Evolutionary conservation across 805 yeast species (phyloP), one percentile per base, ranked within the genome.

Genomic region (Debaryomyces castellii): DNA sequence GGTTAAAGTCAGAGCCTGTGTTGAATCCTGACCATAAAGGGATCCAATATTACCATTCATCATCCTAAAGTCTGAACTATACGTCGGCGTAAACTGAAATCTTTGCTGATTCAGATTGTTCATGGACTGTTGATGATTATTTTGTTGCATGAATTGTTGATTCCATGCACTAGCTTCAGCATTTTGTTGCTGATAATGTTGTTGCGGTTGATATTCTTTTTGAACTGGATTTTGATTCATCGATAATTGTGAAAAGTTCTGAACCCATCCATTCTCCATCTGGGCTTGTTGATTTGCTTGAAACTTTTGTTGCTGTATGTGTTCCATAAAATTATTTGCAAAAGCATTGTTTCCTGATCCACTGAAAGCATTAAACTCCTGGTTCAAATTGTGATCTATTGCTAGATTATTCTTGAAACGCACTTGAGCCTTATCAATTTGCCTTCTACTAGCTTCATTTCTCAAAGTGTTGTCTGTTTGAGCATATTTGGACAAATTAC

Each of bases 391-490:
- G 3, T 52, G 44, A 49, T 76, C 80, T 12, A 59, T 55, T 6
- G 39, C 51, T 3, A 58, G 54, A 8, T 52, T 53, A 14, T 43
- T 36, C 17, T 59, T 52, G 42, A 57, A 59, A 37, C 43, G 53
- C 28, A 24, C 45, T 18, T 17, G 48, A 23, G 43, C 46, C 10
- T 43, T 40, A 11, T 22, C 41, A 14, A 40, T 42, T 40, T 44
- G 33, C 9, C 34, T 30, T 33, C 43, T 46, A 2, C 50, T 41
- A 25, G 59, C 52, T 48, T 71, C 76, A 37, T 65, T 59, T 39
- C 66, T 71, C 11, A 74, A 57, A 6, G 78, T 66, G 43, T 53
- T 63, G 51, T 76, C 80, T 30, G 69, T 45, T 44, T 69, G 71
- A 0, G 77, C 50, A 44, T 72, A 76, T 44, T 67, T 65, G 16